A percentile compares a stretch with the other conserved stretches of the same genome.
Evolutionary conservation across 352 stramenopile species (phyloP).

Genomic region (Aphanomyces invadans): DNA sequence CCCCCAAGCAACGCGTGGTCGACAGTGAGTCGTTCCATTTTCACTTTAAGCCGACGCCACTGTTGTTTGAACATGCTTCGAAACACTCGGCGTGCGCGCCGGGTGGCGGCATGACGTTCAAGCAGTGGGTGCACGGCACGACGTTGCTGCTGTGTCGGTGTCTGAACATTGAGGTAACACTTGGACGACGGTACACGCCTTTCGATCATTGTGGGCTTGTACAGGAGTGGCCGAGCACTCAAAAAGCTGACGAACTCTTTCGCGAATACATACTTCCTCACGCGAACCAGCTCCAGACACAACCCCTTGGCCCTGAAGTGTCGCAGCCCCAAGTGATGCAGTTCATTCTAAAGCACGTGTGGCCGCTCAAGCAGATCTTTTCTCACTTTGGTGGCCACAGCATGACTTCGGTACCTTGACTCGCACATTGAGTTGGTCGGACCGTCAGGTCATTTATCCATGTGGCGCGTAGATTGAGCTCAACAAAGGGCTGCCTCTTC

Average conservation of each 20-base stretch:
- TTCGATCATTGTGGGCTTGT: no score
- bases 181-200: not conserved
- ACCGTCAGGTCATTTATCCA: not conserved
- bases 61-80: not conserved
- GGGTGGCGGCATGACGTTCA: slow-evolving; percentile 36
- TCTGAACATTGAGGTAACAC: slow-evolving; percentile 28
- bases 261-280: slow-evolving; percentile 42
- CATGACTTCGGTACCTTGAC: slow-evolving; percentile 38
- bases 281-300: slow-evolving; percentile 46
- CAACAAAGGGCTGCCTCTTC: slow-evolving; percentile 47
- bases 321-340: slow-evolving; percentile 62
- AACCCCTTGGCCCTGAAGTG: slow-evolving; percentile 58
- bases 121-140: slow-evolving; percentile 41
- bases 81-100: not conserved
- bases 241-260: slow-evolving; percentile 39
- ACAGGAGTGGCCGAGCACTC: not conserved
- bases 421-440: no score
- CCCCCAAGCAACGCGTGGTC: not conserved
- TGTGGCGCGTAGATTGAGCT: slow-evolving; percentile 34
- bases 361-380: slow-evolving; percentile 71
- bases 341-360: slow-evolving; percentile 55
- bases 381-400: slow-evolving; percentile 61
- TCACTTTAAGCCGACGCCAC: slow-evolving; percentile 15
- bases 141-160: slow-evolving; percentile 40
- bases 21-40: slow-evolving; percentile 7